Percentiles rank a stretch among this genome's conserved stretches.
Evolutionary conservation across 306 rosid genomes (phyloP).

Genomic region (Sophora flavescens): DNA sequence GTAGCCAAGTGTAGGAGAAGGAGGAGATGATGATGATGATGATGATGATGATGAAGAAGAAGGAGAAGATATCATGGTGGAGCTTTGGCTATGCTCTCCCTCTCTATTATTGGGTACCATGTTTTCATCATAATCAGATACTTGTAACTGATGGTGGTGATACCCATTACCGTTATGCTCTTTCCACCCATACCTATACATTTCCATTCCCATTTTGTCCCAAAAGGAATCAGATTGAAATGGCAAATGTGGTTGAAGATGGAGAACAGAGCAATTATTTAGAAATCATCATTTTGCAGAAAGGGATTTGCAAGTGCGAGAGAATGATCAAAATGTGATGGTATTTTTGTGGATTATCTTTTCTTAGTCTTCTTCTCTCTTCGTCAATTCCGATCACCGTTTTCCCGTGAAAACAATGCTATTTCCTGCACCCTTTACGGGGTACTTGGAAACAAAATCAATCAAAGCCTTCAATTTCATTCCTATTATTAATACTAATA

Average conservation of each 20-base stretch:
- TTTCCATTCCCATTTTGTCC: slow-evolving; percentile 53
- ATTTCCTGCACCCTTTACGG: neutral
- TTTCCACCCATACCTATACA: slow-evolving; percentile 50
- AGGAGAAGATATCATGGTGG: slow-evolving; percentile 1
- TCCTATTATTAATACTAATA: neutral
- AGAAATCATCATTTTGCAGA: neutral
- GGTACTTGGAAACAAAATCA: neutral
- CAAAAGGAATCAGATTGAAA: neutral
- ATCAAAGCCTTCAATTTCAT: neutral
- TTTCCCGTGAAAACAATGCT: slow-evolving; percentile 38
- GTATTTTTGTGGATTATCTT: neutral
- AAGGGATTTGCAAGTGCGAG: neutral
- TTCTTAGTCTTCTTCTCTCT: neutral
- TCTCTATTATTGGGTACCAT: neutral
- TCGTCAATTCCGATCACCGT: slow-evolving; percentile 33
- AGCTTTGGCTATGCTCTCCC: neutral
- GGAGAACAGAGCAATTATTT: neutral
- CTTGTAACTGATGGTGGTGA: slow-evolving; percentile 11
- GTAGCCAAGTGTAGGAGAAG: slow-evolving; percentile 44
- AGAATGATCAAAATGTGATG: neutral
- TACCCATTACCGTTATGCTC: slow-evolving; percentile 45
- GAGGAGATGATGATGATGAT: neutral
- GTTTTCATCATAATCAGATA: slow-evolving; percentile 31
- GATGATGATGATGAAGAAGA: neutral
- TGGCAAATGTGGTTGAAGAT: neutral